phyloP scores from a whole-genome alignment of 176 grass and related monocot species.

The Aechmea fasciata region DNA sequence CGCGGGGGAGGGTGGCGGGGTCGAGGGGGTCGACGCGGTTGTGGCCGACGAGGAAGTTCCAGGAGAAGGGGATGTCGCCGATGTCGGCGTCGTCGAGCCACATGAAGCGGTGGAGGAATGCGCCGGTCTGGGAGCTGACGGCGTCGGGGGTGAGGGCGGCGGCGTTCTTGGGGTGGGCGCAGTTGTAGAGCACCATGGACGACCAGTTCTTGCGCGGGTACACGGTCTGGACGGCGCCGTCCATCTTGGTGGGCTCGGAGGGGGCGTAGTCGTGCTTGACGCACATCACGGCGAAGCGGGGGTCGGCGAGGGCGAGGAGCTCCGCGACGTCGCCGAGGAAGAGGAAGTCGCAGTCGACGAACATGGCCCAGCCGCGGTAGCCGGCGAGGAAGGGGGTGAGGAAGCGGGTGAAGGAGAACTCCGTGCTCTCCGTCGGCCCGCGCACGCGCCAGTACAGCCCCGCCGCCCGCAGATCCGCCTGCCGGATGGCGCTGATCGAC shows the following conservation, averaged over 20 bases:
- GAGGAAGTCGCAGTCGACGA: conserved; percentile 91
- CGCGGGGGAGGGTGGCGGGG: conserved; percentile 31
- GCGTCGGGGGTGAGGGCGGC: conserved; percentile 59
- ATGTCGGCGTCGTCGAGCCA: conserved; percentile 88
- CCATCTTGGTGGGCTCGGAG: conserved; percentile 80
- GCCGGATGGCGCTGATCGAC: conserved; percentile 47
- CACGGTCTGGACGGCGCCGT: conserved; percentile 63
- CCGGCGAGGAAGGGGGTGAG: conserved; percentile 62
- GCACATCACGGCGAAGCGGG: conserved; percentile 39
- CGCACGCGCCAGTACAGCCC: conserved; percentile 58
- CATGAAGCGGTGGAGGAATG: conserved; percentile 66
- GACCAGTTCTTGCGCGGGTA: conserved; percentile 99
- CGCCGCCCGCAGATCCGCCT: conserved; percentile 47
- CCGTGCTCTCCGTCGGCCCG: conserved; percentile 65
- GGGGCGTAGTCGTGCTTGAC: conserved; percentile 81
- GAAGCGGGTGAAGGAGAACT: conserved; percentile 97
- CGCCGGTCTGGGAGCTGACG: conserved; percentile 55
- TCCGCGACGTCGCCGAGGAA: conserved; percentile 66
- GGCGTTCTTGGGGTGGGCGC: conserved; percentile 72
- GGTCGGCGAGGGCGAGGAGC: conserved; percentile 1
- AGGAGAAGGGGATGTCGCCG: conserved; percentile 61
- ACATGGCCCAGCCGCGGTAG: conserved; percentile 71
- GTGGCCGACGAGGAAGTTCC: conserved; percentile 95
- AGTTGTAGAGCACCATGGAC: conserved; percentile 87
- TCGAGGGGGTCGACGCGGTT: conserved; percentile 57